Base-by-base conservation (phyloP, 2,329 filamentous ascomycete species). In the Colletotrichum camelliae region DNA sequence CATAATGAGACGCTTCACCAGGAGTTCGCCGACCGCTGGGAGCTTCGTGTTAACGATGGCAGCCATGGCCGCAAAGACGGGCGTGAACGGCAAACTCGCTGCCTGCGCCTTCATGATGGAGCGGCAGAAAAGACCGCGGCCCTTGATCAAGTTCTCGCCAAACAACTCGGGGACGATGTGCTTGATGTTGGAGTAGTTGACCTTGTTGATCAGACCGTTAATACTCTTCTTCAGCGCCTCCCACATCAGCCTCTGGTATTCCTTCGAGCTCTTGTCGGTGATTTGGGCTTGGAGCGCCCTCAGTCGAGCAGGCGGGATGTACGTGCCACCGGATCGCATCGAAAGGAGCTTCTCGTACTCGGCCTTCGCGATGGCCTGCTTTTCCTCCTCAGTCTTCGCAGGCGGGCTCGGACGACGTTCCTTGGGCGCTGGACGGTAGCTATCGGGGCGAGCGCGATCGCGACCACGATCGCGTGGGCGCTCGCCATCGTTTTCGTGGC, bases 201-300 rank as follows among this genome's bases (percentile, higher is more conserved):
- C 94, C 88, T 99, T 99, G 90, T 99, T 99, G 90, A 99, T 98
- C 79, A 99, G 88, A 80, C 97, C 97, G 83, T 99, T 98, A 86
- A 99, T 98, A 65, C 95, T 97, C 89, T 99, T 99, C 88, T 99
- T 99, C 82, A 99, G 88, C 15, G 96, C 96, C 86, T 99, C 97
- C 97, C 97, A 99, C 10, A 96, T 96, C 95, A 99, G 98, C 81
- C 97, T 95, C 90, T 98, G 97, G 83, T 98, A 98, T 86, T 98
- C 97, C 85, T 98, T 97, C 85, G 94, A 97, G 70, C 91, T 93
- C 89, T 98, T 98, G 87, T 99, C 97, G 77, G 96, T 98, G 84
- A 99, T 98, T 86, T 98, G 96, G 69, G 96, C 95, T 87, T 99
- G 97, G 77, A 99, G 91, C 52, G 96, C 96, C 80, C 96, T 93